Evolutionary conservation across 2,329 filamentous ascomycete genomes (phyloP).

Genomic region (Corniculantispora saksenae): DNA sequence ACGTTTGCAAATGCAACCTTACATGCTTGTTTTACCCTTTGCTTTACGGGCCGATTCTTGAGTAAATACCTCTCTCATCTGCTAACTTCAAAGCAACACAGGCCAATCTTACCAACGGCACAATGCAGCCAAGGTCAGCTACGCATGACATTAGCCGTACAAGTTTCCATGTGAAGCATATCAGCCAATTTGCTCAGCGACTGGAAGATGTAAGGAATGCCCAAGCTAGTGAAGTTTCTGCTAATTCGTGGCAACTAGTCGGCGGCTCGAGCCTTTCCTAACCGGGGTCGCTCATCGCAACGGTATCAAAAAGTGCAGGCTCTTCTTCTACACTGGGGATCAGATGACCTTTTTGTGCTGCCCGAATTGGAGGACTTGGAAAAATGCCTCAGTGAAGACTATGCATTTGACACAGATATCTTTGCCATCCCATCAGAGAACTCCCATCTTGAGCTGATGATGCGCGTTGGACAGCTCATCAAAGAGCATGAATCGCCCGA

Average conservation of each 20-base stretch:
- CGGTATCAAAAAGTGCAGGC: slow-evolving; percentile 58
- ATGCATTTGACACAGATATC: slow-evolving; percentile 57
- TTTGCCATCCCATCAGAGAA: slow-evolving; percentile 61
- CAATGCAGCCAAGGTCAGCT: slow-evolving; percentile 36
- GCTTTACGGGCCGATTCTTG: background rate
- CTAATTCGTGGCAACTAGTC: slow-evolving; percentile 39
- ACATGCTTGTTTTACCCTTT: background rate
- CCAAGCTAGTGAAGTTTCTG: background rate
- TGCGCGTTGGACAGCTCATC: slow-evolving; percentile 57
- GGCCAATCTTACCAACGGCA: slow-evolving; percentile 4
- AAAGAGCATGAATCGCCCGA: slow-evolving; percentile 57
- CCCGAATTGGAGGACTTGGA: slow-evolving; percentile 59
- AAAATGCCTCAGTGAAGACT: slow-evolving; percentile 55
- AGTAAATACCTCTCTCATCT: slow-evolving; percentile 17
- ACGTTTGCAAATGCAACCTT: slow-evolving; percentile 32
- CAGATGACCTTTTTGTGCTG: slow-evolving; percentile 59
- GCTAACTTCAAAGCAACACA: background rate
- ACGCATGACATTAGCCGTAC: slow-evolving; percentile 61
- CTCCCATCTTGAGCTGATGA: slow-evolving; percentile 59
- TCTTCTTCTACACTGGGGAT: slow-evolving; percentile 58
- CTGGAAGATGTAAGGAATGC: slow-evolving; percentile 52
- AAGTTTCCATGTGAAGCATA: slow-evolving; percentile 58
- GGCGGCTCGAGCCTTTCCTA: slow-evolving; percentile 57
- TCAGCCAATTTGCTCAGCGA: slow-evolving; percentile 54
- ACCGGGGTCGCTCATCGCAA: slow-evolving; percentile 52